Evolutionary conservation across 176 grass and related monocot genomes (phyloP).

Genomic region (Tillandsia fasciculata): DNA sequence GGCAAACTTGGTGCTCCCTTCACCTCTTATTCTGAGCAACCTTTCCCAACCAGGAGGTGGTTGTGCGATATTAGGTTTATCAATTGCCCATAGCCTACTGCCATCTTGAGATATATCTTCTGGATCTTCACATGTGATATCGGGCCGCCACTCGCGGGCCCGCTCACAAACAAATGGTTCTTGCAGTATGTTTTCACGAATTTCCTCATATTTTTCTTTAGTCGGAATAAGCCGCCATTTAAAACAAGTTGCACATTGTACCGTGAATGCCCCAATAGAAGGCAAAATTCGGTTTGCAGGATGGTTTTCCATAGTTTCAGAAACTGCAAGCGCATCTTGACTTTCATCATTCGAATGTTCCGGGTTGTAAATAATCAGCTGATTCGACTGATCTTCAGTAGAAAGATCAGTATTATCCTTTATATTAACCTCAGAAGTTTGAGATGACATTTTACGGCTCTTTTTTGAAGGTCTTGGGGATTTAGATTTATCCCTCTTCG

Average conservation of each 20-base stretch:
- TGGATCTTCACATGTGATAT: constrained; percentile 43
- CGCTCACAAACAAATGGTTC: constrained; percentile 50
- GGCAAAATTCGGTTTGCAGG: constrained; percentile 26
- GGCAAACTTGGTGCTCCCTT: constrained; percentile 52
- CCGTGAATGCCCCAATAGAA: constrained; percentile 45
- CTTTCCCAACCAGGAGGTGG: constrained; percentile 63
- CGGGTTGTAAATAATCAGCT: constrained; percentile 30
- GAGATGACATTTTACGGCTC: not conserved
- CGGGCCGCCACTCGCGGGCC: constrained; percentile 49
- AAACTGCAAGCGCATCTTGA: constrained; percentile 4
- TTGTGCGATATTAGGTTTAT: constrained; percentile 42
- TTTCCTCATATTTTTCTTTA: constrained; percentile 71
- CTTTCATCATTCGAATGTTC: constrained; percentile 4
- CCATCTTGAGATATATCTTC: constrained; percentile 51
- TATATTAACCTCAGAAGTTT: constrained; percentile 5
- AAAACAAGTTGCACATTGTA: constrained; percentile 59
- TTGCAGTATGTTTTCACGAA: constrained; percentile 31
- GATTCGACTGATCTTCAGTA: constrained; percentile 7
- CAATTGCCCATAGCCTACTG: constrained; percentile 64
- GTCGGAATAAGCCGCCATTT: constrained; percentile 65
- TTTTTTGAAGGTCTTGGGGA: constrained; percentile 3
- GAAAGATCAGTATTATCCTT: not conserved
- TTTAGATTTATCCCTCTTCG: not conserved
- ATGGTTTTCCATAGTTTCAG: constrained; percentile 11
- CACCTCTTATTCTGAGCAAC: constrained; percentile 44